Percentiles rank a stretch among this genome's conserved stretches.
These are phyloP conservation scores for Melanomma pulvis-pyrius DNA, from an alignment of 495 filamentous ascomycete genomes.

Conservation along the genomic window DNA sequence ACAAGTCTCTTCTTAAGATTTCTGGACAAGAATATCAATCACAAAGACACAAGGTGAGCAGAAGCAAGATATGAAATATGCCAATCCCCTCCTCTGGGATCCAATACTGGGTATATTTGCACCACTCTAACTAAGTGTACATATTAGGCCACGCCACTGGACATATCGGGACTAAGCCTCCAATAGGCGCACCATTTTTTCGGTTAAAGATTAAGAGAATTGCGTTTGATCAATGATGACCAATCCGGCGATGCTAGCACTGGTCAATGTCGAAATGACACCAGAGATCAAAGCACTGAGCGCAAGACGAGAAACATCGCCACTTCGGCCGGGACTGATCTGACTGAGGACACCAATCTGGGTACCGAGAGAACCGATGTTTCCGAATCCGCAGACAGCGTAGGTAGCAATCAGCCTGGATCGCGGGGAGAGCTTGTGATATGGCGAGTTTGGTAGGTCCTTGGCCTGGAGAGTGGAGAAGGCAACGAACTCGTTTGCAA, in stretches of 20 bases:
- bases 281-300: conserved; percentile 77
- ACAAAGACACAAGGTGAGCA: not conserved
- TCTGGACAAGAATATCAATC: too few species aligned
- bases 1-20: too few species aligned
- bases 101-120: conserved; percentile 19
- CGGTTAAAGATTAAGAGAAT: not conserved
- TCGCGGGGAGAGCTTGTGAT: conserved; percentile 63
- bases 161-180: not conserved
- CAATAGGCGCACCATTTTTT: not conserved
- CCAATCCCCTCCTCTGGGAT: not conserved
- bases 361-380: conserved; percentile 79
- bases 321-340: conserved; percentile 70
- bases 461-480: conserved; percentile 51
- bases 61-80: not conserved
- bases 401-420: conserved; percentile 74
- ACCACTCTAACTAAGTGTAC: conserved; percentile 1
- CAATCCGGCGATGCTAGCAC: conserved; percentile 78
- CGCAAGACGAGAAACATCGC: conserved; percentile 75
- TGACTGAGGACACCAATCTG: conserved; percentile 86
- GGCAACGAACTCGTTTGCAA: conserved; percentile 62
- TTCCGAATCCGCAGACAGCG: conserved; percentile 67
- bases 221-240: conserved; percentile 61
- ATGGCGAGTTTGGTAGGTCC: conserved; percentile 43
- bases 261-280: conserved; percentile 76
- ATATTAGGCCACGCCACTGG: not conserved